Conservation (phyloP, 1,139 yeast species). For the Debaryomyces sp. region DNA sequence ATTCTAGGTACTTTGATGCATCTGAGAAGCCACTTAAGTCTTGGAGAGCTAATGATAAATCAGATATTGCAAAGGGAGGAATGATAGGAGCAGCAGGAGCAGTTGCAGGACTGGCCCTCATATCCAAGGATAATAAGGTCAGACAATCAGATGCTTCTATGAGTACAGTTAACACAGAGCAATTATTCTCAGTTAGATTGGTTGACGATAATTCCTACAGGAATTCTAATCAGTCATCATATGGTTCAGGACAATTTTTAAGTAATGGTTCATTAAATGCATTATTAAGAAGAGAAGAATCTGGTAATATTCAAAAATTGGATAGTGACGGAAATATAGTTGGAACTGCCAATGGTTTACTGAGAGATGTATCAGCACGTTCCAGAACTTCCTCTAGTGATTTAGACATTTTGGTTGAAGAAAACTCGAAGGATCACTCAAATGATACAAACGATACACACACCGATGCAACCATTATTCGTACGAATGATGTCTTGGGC, state of each 20-base stretch:
- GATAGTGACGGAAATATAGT: constrained; percentile 60
- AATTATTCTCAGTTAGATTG: constrained; percentile 75
- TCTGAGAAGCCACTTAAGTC: constrained; percentile 57
- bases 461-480: constrained; percentile 1
- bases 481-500: background rate
- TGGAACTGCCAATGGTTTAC: constrained; percentile 16
- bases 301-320: constrained; percentile 52
- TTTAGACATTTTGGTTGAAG: constrained; percentile 37
- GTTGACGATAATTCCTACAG: constrained; percentile 60
- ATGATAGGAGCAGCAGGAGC: constrained; percentile 12
- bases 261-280: constrained; percentile 35
- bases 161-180: constrained; percentile 87
- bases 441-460: constrained; percentile 10
- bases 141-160: constrained; percentile 66
- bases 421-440: constrained; percentile 26
- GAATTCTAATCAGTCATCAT: constrained; percentile 37
- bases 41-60: constrained; percentile 65
- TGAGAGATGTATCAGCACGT: constrained; percentile 10
- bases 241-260: constrained; percentile 30
- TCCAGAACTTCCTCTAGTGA: constrained; percentile 32
- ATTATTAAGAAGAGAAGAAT: constrained; percentile 34
- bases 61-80: constrained; percentile 24
- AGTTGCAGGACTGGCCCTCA: constrained; percentile 12
- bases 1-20: constrained; percentile 35
- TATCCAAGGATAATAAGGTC: constrained; percentile 12